Conservation (phyloP, 495 filamentous ascomycete genomes). For the Hyphodiscus hymeniophilus region DNA sequence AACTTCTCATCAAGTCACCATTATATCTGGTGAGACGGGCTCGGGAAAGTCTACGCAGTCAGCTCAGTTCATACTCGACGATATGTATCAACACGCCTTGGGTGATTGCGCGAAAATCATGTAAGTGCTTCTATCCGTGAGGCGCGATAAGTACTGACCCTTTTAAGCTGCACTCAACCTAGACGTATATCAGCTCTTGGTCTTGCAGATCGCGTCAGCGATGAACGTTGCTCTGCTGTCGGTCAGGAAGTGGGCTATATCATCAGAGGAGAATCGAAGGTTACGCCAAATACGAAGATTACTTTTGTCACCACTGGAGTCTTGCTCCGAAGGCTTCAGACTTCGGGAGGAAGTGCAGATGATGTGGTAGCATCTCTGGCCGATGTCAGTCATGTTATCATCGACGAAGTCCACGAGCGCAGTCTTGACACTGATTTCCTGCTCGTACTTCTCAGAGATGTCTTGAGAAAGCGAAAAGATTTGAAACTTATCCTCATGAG, state of each 20-base stretch:
- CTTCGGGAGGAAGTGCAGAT: conserved; percentile 64
- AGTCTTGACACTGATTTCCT: conserved; percentile 95
- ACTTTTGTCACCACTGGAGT: conserved; percentile 97
- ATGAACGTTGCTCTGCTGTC: conserved; percentile 74
- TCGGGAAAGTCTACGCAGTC: conserved; percentile 96
- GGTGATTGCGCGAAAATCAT: conserved; percentile 83
- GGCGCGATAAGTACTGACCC: conserved; percentile 3
- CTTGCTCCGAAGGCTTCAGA: conserved; percentile 81
- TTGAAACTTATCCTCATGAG: conserved; percentile 97
- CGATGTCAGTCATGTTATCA: conserved; percentile 88
- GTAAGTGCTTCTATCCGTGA: conserved; percentile 1
- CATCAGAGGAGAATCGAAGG: conserved; percentile 87
- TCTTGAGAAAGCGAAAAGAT: conserved; percentile 66
- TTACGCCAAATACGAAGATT: conserved; percentile 61
- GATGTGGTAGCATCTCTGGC: conserved; percentile 73
- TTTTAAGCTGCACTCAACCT: conserved; percentile 72
- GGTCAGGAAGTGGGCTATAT: conserved; percentile 89
- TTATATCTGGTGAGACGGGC: conserved; percentile 94
- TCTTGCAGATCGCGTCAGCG: conserved; percentile 86
- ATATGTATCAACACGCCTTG: conserved; percentile 68
- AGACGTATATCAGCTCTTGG: conserved; percentile 90
- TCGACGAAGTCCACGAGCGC: conserved; percentile 96
- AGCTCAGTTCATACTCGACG: conserved; percentile 91
- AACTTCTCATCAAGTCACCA: conserved; percentile 71
- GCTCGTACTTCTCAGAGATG: conserved; percentile 77